Base-by-base conservation (phyloP, 2,329 filamentous ascomycete genomes). In the Tympanopsis confertula region DNA sequence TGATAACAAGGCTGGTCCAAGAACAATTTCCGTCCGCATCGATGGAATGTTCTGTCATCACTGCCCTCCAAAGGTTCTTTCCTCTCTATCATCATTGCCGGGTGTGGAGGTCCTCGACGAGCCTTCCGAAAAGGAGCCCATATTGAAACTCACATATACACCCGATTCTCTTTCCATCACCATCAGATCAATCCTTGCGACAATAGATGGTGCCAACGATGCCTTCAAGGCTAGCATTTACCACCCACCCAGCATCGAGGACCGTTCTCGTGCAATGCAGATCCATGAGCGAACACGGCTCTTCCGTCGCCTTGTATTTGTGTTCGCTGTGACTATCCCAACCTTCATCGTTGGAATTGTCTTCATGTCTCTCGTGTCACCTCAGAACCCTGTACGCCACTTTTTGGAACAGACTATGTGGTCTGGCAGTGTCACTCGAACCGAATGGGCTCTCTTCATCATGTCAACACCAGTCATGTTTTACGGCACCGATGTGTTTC, bases 301-400 rank as follows among this genome's bases (percentile, higher is more conserved):
- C 13, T 50, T 77, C 0, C 53, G 65, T 19, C 69, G 75, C 7
- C 57, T 78, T 5, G 41, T 69, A 1, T 63, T 79, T 26, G 69
- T 70, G 3, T 50, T 74, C 32, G 48, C 68, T 19, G 59, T 68
- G 4, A 71, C 72, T 5, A 71, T 81, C 36, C 75, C 76, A 1
- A 73, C 73, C 0, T 75, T 80, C 45, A 47, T 79, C 20, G 66
- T 81, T 29, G 75, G 76, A 2, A 69, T 81, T 22, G 69, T 80
- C 7, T 78, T 69, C 53, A 80, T 79, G 74, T 70, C 63, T 37
- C 60, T 81, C 2, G 66, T 79, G 2, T 58, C 67, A 3, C 49
- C 61, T 2, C 50, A 59, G 4, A 66, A 74, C 41, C 41, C 50
- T 0, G 57, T 59, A 22, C 63, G 70, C 19, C 54, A 50, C 40